phyloP scores from a whole-genome alignment of 2,329 filamentous ascomycete genomes.

The Diaporthe humulicola region DNA sequence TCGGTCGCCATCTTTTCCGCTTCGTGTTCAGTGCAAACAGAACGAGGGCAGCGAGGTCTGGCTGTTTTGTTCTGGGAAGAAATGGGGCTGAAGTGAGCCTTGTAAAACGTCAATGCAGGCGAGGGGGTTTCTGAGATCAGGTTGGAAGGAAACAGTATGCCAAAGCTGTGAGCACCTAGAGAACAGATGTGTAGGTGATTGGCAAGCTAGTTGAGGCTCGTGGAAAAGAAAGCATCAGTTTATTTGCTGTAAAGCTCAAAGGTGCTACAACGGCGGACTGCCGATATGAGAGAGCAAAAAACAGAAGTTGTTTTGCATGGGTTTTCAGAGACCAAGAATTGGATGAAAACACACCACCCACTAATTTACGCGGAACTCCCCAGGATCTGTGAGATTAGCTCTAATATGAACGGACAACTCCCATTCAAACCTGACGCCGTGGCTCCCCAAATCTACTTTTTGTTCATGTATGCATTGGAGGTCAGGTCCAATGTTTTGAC shows the following conservation, averaged over 20 bases:
- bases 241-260: neutral
- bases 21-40: neutral
- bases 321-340: too few relatives aligned
- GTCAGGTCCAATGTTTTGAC: too few relatives aligned
- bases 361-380: too few relatives aligned
- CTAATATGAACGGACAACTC: too few relatives aligned
- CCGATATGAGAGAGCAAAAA: too few relatives aligned
- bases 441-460: too few relatives aligned
- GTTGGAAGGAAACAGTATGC: neutral
- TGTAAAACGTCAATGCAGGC: neutral
- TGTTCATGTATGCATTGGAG: too few relatives aligned
- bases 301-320: too few relatives aligned
- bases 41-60: neutral
- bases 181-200: neutral
- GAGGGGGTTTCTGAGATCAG: neutral
- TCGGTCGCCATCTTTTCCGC: neutral
- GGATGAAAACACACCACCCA: neutral
- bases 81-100: neutral
- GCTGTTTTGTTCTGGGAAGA: too few relatives aligned
- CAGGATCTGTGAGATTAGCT: too few relatives aligned
- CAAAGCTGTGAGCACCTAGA: neutral
- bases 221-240: fast-evolving
- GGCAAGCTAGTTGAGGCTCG: neutral
- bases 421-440: too few relatives aligned
- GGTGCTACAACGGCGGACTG: too few relatives aligned